These are phyloP conservation scores for Auxenochlorella protothecoides DNA, from an alignment of 139 green algal genomes.

Conservation along the genomic window DNA sequence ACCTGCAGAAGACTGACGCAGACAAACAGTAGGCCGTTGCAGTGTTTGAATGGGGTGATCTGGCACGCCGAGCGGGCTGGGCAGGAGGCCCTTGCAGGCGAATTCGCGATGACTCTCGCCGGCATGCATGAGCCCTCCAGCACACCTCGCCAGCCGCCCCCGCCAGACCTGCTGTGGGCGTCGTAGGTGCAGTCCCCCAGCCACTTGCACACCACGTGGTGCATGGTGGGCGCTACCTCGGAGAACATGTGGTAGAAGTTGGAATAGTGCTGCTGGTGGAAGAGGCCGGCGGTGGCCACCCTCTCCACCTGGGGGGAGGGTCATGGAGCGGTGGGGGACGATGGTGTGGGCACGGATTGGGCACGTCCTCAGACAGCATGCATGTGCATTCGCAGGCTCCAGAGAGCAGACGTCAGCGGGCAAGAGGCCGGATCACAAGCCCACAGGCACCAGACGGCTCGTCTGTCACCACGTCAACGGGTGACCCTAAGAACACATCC, in stretches of 20 bases:
- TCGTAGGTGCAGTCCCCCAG: conserved; percentile 3
- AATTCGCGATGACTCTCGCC: too few species aligned
- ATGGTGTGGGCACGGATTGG: too few species aligned
- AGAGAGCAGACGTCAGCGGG: background rate
- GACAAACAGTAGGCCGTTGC: too few species aligned
- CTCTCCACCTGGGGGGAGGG: background rate
- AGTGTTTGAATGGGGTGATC: too few species aligned
- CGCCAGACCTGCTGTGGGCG: background rate
- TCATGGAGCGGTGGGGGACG: too few species aligned
- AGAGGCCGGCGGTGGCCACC: background rate
- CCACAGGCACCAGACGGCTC: background rate
- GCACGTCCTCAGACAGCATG: too few species aligned
- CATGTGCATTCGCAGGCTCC: background rate
- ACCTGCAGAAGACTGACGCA: background rate
- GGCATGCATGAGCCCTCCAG: too few species aligned
- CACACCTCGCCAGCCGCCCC: background rate
- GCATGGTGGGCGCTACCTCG: conserved; percentile 3
- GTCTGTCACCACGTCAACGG: too few species aligned
- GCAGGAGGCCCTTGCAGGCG: too few species aligned
- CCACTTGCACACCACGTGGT: conserved; percentile 5
- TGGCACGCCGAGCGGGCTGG: too few species aligned
- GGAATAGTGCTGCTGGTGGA: conserved; percentile 6
- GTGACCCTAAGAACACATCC: too few species aligned
- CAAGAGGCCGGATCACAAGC: background rate
- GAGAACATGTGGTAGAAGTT: conserved; percentile 13